Evolutionary conservation across 345 rosid genomes (phyloP), one percentile per base, ranked within the genome.

Genomic region (Leavenworthia alabamica): DNA sequence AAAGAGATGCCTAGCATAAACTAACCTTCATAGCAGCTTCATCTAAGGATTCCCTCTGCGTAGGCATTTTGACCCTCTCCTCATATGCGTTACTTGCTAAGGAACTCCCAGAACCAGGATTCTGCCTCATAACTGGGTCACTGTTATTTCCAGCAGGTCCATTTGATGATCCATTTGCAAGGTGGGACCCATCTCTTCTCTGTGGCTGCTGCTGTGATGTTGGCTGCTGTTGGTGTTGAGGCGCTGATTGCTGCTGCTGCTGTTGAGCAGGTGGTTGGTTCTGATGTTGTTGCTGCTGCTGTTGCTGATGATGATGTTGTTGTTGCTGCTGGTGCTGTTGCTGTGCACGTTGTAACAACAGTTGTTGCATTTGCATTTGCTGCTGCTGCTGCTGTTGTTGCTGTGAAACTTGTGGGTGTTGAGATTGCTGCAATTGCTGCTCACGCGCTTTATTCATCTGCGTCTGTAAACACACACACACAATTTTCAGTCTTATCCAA

Each of bases 61-160:
- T 75, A 24, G 98, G 91, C 60, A 78, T 29, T 68, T 92, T 92
- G 43, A 83, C 73, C 53, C 85, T 79, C 58, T 92, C 97, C 81
- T 85, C 96, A n/a, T 86, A 92, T 82, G 90, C 79, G 76, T 85
- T 92, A 55, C 82, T 82, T 19, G 90, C 89, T 75, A 92, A 45
- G 56, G 90, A 89, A 84, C 78, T 88, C 52, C 86, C 93, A 75
- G 95, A 70, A 68, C 81, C 94, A 62, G 90, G 49, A 45, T 75
- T 83, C 71, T 83, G 97, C 40, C 96, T 86, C 85, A 80, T 73
- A n/a, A 79, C 83, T 27, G 92, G 66, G 53, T 91, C 98, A 46
- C 35, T 64, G 77, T 79, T 71, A 64, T 73, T 84, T 74, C 88
- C 89, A 65, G 73, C 84, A 67, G 83, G 86, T 67, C 95, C 98